phyloP scores from a whole-genome alignment of 1,139 yeast genomes.

The Saccharomycopsis phalli region DNA sequence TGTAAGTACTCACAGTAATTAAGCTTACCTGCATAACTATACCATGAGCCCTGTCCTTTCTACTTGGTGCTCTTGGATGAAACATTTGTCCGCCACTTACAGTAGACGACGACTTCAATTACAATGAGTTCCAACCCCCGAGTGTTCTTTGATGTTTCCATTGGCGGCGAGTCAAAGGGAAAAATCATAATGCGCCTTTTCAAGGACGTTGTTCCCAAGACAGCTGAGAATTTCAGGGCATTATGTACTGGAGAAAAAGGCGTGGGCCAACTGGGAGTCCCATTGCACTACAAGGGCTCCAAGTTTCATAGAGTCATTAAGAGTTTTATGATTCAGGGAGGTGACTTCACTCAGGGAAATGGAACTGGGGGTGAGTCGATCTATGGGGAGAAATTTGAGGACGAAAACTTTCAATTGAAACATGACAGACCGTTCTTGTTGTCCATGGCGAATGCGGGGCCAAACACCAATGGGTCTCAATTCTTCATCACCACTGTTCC shows the following conservation, averaged over 20 bases:
- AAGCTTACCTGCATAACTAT: too few species aligned
- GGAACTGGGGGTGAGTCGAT: conserved; percentile 96
- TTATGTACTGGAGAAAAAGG: conserved; percentile 90
- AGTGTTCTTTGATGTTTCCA: conserved; percentile 68
- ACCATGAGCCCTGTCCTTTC: too few species aligned
- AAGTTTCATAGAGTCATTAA: conserved; percentile 88
- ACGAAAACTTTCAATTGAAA: conserved; percentile 68
- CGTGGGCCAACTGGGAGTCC: conserved; percentile 47
- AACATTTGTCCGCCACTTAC: too few species aligned
- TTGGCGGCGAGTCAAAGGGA: conserved; percentile 58
- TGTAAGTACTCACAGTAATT: too few species aligned
- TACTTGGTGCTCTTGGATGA: too few species aligned
- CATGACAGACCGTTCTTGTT: conserved; percentile 83
- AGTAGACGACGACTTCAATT: too few species aligned
- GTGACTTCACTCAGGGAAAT: conserved; percentile 83
- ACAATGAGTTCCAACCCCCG: conserved; percentile 42
- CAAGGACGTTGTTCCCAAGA: conserved; percentile 79
- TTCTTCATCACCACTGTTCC: conserved; percentile 85
- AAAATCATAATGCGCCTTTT: conserved; percentile 69
- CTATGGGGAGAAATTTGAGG: conserved; percentile 92
- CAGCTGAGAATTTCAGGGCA: conserved; percentile 88
- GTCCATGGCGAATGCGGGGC: conserved; percentile 96
- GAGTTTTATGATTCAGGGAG: conserved; percentile 92
- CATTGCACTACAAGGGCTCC: conserved; percentile 68
- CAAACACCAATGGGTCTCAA: conserved; percentile 92